Conservation (phyloP, 345 rosid genomes). For the Syzygium aromaticum region DNA sequence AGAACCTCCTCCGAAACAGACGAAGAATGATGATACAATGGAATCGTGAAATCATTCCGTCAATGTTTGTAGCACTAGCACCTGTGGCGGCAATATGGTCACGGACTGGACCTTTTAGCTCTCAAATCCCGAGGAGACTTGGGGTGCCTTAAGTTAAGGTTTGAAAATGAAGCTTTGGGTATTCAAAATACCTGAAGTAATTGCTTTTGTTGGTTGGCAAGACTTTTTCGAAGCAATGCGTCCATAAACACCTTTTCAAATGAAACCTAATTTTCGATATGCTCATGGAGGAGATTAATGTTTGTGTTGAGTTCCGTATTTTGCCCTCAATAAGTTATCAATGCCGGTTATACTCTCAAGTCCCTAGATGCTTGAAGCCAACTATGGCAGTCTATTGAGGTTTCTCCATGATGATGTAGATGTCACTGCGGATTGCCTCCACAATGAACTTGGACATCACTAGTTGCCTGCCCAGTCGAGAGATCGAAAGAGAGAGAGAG, state of each 20-base stretch:
- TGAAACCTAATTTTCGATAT: not conserved
- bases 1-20: not conserved
- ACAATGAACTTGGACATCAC: too few species aligned
- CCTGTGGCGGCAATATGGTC: not conserved
- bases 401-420: too few species aligned
- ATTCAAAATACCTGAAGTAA: not conserved
- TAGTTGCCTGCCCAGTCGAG: not conserved
- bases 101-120: not conserved
- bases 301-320: not conserved
- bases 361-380: not conserved
- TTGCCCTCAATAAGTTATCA: not conserved
- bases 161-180: not conserved
- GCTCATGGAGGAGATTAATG: not conserved
- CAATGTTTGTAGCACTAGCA: not conserved
- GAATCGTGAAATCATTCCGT: not conserved
- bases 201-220: not conserved
- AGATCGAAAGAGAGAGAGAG: not conserved
- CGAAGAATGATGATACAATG: not conserved
- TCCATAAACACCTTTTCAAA: not conserved
- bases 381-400: not conserved
- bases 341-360: not conserved
- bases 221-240: not conserved
- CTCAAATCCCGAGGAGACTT: not conserved
- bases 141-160: not conserved
- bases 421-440: not conserved